Evolutionary conservation across 345 rosid genomes (phyloP), one percentile per base, ranked within the genome.

Genomic region (Gossypium turneri): DNA sequence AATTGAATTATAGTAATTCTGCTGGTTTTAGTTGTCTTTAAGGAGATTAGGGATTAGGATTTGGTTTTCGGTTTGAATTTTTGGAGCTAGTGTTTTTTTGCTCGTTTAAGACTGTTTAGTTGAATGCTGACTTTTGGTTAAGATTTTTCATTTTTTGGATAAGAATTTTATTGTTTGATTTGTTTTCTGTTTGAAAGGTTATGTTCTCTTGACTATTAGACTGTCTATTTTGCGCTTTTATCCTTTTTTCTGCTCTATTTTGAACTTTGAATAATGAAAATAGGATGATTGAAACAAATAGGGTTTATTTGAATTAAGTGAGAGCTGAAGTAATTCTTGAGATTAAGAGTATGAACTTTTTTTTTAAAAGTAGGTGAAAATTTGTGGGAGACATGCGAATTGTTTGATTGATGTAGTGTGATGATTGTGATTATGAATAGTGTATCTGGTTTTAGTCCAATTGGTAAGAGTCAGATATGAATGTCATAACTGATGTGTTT

Each of bases 1-100:
- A 48, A 47, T 47, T 67, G 57, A 67, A 67, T 67, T 67, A 7
- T 24, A 2, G 41, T 25, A 67, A 67, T 48, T 67, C 20, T 48
- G 56, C 71, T 47, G 9, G 38, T 67, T 0, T 22, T 57, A 9
- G 19, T 56, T 7, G 16, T 19, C 12, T 41, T 19, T 22, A 8
- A 34, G 58, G 58, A 20, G 29, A 24, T 73, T 59, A 59, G 57
- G 41, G 50, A 24, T 73, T 59, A 59, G 67, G 41, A n/a, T 72
- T 59, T 73, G 66, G 20, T 43, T 22, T 43, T 73, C 19, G 45
- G 69, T 58, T 72, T 15, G 52, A 43, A 25, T 58, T 57, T 57
- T 58, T 19, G 34, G 16, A 73, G 45, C 57, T 59, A 73, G 44
- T 57, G 67, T 13, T 73, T 56, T 20, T 48, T 44, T 11, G 11